A percentile compares a stretch with the other conserved stretches of the same genome.
Evolutionary conservation across 805 yeast species (phyloP).

Genomic region (Tetrapisispora nanseiensis): DNA sequence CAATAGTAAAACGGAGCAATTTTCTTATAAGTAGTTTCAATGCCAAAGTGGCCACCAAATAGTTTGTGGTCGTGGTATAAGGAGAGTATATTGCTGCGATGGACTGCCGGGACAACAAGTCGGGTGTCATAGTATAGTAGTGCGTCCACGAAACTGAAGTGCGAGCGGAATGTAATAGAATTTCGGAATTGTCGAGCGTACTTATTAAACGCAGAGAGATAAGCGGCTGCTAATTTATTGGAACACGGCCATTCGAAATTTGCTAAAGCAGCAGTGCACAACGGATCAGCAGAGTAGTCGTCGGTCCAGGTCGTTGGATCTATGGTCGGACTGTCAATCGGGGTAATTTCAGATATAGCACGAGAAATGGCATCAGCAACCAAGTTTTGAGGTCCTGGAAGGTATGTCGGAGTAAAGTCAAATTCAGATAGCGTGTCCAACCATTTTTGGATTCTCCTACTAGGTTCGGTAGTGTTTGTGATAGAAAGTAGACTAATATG

Average conservation of each 20-base stretch:
- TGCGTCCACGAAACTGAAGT: not conserved
- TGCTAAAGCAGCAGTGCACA: not conserved
- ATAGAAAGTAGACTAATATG: conserved; percentile 6
- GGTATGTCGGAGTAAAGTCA: conserved; percentile 9
- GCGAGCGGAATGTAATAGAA: not conserved
- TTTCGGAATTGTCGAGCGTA: not conserved
- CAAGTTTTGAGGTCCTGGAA: conserved; percentile 6
- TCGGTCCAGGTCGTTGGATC: not conserved
- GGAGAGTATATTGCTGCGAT: not conserved
- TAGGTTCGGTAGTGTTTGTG: conserved; percentile 7
- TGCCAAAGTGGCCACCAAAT: conserved; percentile 10
- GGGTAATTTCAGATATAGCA: not conserved
- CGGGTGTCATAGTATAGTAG: not conserved
- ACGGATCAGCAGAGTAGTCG: not conserved
- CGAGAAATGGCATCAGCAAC: conserved; percentile 13
- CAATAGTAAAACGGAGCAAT: conserved; percentile 6
- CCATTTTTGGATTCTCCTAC: conserved; percentile 5
- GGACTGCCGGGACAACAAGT: not conserved
- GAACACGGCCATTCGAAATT: not conserved
- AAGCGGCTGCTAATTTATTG: not conserved
- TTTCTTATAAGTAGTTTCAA: conserved; percentile 3
- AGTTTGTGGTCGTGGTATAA: conserved; percentile 5
- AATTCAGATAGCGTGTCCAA: conserved; percentile 6
- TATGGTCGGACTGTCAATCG: not conserved
- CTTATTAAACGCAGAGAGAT: not conserved